Evolutionary conservation across 2,329 filamentous ascomycete species (phyloP), one percentile per base, ranked within the genome.

Genomic region (Coniochaeta prunicola): DNA sequence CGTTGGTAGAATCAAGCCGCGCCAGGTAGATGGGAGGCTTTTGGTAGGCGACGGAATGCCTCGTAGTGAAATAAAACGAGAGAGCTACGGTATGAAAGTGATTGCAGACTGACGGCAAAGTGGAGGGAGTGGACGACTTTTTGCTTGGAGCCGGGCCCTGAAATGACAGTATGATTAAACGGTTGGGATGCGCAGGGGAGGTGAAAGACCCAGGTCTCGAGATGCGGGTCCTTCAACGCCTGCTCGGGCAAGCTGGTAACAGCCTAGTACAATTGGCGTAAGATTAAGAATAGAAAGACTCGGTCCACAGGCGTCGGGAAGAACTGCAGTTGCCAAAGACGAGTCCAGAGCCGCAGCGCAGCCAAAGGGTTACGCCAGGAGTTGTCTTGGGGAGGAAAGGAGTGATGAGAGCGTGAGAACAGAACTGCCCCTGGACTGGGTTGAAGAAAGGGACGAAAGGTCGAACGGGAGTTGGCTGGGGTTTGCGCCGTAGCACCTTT

Each of bases 361-460:
- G 40, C 40, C 42, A 50, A 58, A 59, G 58, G 63, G 63, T 58
- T 60, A 57, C 55, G 42, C 42, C 58, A 42, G 58, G 58, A 61
- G 57, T 59, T 56, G 59, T 60, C 50, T 65, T 63, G 64, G 66
- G 59, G 64, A 66, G 58, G 33, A 31, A 19, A 61, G 58, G 42
- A 62, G 59, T 28, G 53, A 54, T 28, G 30, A 33, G 53, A 28
- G 53, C 13, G 28, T 36, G 30, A 54, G 53, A 36, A 26, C n/a
- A 19, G 24, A 3, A 26, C n/a, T n/a, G 24, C 21, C 28, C 24
- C 45, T 50, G 45, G 36, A 9, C 15, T 40, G 36, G n/a, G 40
- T 50, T 50, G 45, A 30, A 30, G 45, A 54, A 19, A 34, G 53
- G 30, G 33, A 54, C 8, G 53, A 50, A 61, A 54, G 36, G 36